These are phyloP conservation scores for Piromyces sp. DNA, from an alignment of 192 early-diverging fungal genomes.

Conservation along the genomic window DNA sequence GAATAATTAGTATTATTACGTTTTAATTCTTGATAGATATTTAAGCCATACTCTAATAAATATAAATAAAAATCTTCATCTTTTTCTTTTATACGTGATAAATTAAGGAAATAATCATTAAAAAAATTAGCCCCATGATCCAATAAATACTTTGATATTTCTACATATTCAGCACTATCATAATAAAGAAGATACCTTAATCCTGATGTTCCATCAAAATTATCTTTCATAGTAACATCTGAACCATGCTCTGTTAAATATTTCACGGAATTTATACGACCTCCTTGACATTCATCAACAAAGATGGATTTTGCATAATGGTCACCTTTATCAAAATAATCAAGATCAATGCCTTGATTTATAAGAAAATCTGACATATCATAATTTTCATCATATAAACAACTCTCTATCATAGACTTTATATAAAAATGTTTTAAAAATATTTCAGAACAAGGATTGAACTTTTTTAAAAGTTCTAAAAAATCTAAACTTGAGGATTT, in stretches of 20 bases:
- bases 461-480: not conserved
- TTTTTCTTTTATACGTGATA: not conserved
- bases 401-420: not conserved
- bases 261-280: not conserved
- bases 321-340: not conserved
- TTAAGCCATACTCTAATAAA: not conserved
- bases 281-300: not conserved
- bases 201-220: not conserved
- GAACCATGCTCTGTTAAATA: not conserved
- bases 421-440: not conserved
- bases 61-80: not conserved
- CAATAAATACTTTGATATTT: not conserved
- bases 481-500: not conserved
- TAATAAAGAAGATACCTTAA: not conserved
- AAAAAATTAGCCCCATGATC: not conserved
- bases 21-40: not conserved
- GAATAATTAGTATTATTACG: not conserved
- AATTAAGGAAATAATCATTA: not conserved
- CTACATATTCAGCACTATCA: not conserved
- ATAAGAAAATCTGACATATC: not conserved
- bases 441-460: not conserved
- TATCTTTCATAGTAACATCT: not conserved
- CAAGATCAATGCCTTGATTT: not conserved
- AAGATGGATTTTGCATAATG: not conserved
- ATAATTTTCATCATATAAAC: not conserved